These are phyloP conservation scores for Phytophthora litchii DNA, from an alignment of 352 stramenopile genomes.

Conservation along the genomic window DNA sequence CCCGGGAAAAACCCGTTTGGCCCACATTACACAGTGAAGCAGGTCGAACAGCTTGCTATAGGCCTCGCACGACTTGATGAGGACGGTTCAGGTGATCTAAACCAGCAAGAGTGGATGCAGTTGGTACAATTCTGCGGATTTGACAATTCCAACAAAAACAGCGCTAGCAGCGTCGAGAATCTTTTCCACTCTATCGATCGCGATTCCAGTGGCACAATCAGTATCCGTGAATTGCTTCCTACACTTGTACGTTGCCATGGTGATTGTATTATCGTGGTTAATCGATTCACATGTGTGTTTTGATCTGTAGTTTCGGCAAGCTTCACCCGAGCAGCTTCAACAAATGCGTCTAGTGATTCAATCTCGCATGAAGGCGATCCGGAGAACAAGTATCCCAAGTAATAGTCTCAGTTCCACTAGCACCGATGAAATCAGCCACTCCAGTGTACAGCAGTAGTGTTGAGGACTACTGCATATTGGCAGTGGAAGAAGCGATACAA, in stretches of 20 bases:
- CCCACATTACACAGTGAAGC: constrained; percentile 61
- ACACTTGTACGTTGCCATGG: constrained; percentile 40
- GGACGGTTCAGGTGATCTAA: constrained; percentile 60
- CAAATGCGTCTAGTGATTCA: constrained; percentile 49
- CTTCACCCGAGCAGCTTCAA: constrained; percentile 52
- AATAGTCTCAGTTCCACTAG: background rate
- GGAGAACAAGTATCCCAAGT: background rate
- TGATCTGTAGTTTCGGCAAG: constrained; percentile 48
- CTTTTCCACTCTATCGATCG: constrained; percentile 59
- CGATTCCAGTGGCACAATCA: constrained; percentile 60
- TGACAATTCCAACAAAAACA: constrained; percentile 25
- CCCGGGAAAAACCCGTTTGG: constrained; percentile 50
- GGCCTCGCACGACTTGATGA: constrained; percentile 57
- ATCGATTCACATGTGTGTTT: too few species aligned
- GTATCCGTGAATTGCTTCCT: constrained; percentile 51
- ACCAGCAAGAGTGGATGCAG: constrained; percentile 59
- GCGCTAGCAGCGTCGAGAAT: constrained; percentile 38
- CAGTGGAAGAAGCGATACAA: constrained; percentile 51
- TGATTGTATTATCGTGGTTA: constrained; percentile 23
- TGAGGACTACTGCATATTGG: constrained; percentile 4
- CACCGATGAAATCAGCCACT: too few species aligned
- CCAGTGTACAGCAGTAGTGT: background rate
- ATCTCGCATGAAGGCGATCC: constrained; percentile 26
- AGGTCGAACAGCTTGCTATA: constrained; percentile 63
- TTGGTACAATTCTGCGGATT: constrained; percentile 44